Evolutionary conservation across 805 yeast species (phyloP).

Genomic region (Lipomyces orientalis): DNA sequence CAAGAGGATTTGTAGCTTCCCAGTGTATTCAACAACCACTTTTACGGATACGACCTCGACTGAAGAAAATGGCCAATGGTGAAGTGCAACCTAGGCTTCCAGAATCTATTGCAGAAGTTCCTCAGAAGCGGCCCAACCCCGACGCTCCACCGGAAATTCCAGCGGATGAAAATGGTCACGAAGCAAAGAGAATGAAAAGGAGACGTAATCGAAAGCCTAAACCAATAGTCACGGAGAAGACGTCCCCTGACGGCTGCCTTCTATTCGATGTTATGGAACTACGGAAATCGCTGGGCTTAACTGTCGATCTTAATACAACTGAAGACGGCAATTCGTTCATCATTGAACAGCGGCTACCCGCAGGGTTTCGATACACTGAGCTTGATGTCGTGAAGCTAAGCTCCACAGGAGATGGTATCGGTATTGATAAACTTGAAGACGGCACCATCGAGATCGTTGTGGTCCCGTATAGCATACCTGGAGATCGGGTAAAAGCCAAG

Average conservation of each 20-base stretch:
- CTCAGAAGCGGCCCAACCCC: background rate
- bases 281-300: constrained; percentile 49
- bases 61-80: background rate
- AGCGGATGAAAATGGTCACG: background rate
- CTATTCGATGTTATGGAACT: constrained; percentile 72
- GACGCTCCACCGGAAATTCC: background rate
- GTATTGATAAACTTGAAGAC: constrained; percentile 66
- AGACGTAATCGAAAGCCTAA: constrained; percentile 60
- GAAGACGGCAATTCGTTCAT: constrained; percentile 69
- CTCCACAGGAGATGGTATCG: constrained; percentile 90
- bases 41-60: background rate
- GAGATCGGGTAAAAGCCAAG: constrained; percentile 72
- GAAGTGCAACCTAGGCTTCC: background rate
- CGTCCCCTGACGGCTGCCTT: constrained; percentile 81
- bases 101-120: background rate
- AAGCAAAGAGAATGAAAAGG: constrained; percentile 16
- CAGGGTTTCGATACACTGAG: constrained; percentile 64
- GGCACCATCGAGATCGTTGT: constrained; percentile 63
- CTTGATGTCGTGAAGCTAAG: constrained; percentile 65
- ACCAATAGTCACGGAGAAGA: constrained; percentile 61
- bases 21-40: background rate
- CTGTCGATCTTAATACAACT: constrained; percentile 53
- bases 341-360: constrained; percentile 53
- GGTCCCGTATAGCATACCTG: constrained; percentile 88
- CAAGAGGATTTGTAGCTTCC: background rate